Conservation (phyloP, 176 grass and related monocot genomes). For the Bolboschoenus planiculmis region DNA sequence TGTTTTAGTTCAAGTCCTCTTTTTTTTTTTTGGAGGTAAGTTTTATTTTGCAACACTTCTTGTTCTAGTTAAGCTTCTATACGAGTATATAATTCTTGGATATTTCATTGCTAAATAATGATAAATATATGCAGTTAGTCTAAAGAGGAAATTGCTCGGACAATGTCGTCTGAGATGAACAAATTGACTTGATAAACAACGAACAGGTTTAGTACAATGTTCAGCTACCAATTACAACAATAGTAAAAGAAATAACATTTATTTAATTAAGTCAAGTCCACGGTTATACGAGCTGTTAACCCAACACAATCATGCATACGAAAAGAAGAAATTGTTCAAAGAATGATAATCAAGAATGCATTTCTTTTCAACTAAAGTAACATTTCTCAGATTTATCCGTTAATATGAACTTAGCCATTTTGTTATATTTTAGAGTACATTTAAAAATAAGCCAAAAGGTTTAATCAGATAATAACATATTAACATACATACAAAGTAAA, state of each 20-base stretch:
- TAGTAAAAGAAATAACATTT: background rate
- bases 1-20: too few relatives aligned
- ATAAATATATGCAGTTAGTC: background rate
- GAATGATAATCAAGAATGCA: too few relatives aligned
- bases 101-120: background rate
- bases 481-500: background rate
- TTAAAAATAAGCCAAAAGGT: background rate
- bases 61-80: too few relatives aligned
- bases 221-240: background rate
- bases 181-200: constrained; percentile 8
- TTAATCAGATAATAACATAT: background rate
- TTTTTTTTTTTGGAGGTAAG: too few relatives aligned
- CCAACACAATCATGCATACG: background rate
- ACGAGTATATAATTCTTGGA: too few relatives aligned
- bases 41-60: too few relatives aligned
- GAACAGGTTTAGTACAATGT: background rate
- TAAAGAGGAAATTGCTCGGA: background rate
- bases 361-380: too few relatives aligned
- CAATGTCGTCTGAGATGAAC: background rate
- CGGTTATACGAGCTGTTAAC: background rate
- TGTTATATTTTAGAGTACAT: background rate
- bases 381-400: background rate
- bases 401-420: background rate
- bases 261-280: background rate
- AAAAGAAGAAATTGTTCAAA: background rate